These are phyloP conservation scores for Suillus fuscotomentosus DNA, from an alignment of 768 basidiomycete genomes.

Conservation along the genomic window DNA sequence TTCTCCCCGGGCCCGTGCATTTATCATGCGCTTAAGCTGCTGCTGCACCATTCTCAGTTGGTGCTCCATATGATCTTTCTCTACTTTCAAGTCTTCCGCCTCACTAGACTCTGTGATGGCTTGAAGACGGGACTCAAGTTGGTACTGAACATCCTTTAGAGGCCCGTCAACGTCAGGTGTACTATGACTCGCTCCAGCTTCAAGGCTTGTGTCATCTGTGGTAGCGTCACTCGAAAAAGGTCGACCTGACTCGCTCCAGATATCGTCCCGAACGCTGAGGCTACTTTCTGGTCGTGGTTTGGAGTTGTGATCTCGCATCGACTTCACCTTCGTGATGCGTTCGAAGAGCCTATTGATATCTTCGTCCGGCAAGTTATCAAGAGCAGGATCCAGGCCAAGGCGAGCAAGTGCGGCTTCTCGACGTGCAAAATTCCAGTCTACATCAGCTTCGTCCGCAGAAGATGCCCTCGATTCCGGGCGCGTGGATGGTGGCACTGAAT, in stretches of 20 bases:
- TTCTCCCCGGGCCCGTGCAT: conserved; percentile 77
- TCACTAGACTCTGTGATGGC: conserved; percentile 67
- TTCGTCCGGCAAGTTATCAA: conserved; percentile 92
- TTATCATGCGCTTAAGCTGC: conserved; percentile 80
- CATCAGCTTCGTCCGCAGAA: conserved; percentile 63
- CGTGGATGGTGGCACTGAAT: conserved; percentile 47
- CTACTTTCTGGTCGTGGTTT: conserved; percentile 90
- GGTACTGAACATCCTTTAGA: conserved; percentile 69
- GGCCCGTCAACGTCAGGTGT: conserved; percentile 69
- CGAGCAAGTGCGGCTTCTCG: conserved; percentile 89
- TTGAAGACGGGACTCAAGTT: conserved; percentile 67
- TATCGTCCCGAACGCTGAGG: conserved; percentile 79
- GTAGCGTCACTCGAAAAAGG: conserved; percentile 73
- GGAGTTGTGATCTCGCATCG: conserved; percentile 75
- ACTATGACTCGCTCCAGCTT: conserved; percentile 53
- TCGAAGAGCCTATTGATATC: conserved; percentile 93
- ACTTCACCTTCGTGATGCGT: conserved; percentile 91
- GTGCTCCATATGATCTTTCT: conserved; percentile 92
- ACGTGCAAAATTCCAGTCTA: conserved; percentile 98
- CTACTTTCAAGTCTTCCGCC: conserved; percentile 82
- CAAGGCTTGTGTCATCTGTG: conserved; percentile 88
- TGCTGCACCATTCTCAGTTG: conserved; percentile 77
- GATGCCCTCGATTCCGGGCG: conserved; percentile 80
- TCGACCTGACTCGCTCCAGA: conserved; percentile 88
- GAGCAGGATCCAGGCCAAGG: conserved; percentile 81